These are phyloP conservation scores for Neoboletus magnificus DNA, from an alignment of 768 basidiomycete species.

Conservation along the genomic window DNA sequence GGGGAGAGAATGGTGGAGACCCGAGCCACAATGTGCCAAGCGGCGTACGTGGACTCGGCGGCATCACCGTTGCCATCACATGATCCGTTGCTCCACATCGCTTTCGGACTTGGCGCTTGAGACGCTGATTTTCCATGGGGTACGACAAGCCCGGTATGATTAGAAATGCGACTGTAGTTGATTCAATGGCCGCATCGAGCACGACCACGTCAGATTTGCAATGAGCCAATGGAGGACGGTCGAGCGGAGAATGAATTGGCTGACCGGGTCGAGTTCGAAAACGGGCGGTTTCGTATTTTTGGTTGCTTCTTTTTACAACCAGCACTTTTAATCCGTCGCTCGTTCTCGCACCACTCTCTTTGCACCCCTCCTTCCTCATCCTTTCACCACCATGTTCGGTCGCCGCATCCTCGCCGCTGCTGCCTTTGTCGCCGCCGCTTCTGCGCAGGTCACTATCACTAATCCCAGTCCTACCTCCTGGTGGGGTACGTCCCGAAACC, in stretches of 20 bases:
- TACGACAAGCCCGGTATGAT: not conserved
- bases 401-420: slow-evolving; percentile 35
- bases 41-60: not conserved
- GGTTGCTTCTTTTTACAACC: slow-evolving; percentile 5
- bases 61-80: not conserved
- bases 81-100: not conserved
- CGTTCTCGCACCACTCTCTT: slow-evolving; percentile 21
- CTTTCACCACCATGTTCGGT: slow-evolving; percentile 29
- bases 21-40: too few species aligned
- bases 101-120: not conserved
- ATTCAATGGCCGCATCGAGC: not conserved
- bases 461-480: slow-evolving; percentile 45
- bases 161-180: not conserved
- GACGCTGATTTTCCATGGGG: not conserved
- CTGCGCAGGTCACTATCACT: slow-evolving; percentile 41
- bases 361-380: slow-evolving; percentile 2
- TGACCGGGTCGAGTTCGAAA: not conserved
- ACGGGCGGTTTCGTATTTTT: slow-evolving; percentile 5
- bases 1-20: not conserved
- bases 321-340: slow-evolving; percentile 17
- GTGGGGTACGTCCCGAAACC: slow-evolving; percentile 54
- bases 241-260: slow-evolving; percentile 27
- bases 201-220: too few species aligned
- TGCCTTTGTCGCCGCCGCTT: slow-evolving; percentile 37
- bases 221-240: too few species aligned